phyloP scores from a whole-genome alignment of 2,329 filamentous ascomycete species.

The Trichoderma cornu-damae region DNA sequence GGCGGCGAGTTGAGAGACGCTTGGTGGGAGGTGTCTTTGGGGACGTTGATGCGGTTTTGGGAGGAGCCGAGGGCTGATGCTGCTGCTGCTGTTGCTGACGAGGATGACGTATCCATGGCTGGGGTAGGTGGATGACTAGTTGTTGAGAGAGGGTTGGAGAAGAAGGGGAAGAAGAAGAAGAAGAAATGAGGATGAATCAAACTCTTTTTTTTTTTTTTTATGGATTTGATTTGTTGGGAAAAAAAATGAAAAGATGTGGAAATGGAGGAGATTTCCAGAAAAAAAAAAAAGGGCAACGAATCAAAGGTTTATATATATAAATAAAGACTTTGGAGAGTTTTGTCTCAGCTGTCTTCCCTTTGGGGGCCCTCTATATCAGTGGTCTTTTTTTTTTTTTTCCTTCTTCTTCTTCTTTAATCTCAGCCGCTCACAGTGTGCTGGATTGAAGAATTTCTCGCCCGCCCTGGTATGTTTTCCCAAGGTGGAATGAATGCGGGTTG shows the following conservation, averaged over 20 bases:
- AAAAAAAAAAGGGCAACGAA: neutral
- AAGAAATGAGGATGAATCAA: neutral
- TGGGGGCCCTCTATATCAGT: too few species aligned
- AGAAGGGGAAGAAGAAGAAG: too few species aligned
- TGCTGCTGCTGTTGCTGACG: neutral
- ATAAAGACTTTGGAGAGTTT: too few species aligned
- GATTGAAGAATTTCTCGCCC: neutral
- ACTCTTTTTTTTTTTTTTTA: constrained; percentile 2
- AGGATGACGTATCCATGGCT: constrained; percentile 14
- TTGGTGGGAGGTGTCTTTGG: constrained; percentile 23
- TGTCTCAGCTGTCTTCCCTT: too few species aligned
- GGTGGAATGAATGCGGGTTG: neutral
- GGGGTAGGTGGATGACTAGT: neutral
- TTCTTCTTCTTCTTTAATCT: neutral
- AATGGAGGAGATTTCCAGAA: too few species aligned
- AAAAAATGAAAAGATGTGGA: neutral
- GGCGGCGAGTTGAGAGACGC: constrained; percentile 24
- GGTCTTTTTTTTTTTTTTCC: neutral
- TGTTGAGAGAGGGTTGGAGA: too few species aligned
- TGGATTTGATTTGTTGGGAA: neutral
- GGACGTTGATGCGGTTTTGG: constrained; percentile 3
- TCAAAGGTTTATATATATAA: constrained; percentile 1
- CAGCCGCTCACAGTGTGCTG: neutral
- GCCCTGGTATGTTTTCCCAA: constrained; percentile 6
- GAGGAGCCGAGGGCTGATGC: neutral